These are phyloP conservation scores for Scortechinia acanthostroma DNA, from an alignment of 2,329 filamentous ascomycete species.

Conservation along the genomic window DNA sequence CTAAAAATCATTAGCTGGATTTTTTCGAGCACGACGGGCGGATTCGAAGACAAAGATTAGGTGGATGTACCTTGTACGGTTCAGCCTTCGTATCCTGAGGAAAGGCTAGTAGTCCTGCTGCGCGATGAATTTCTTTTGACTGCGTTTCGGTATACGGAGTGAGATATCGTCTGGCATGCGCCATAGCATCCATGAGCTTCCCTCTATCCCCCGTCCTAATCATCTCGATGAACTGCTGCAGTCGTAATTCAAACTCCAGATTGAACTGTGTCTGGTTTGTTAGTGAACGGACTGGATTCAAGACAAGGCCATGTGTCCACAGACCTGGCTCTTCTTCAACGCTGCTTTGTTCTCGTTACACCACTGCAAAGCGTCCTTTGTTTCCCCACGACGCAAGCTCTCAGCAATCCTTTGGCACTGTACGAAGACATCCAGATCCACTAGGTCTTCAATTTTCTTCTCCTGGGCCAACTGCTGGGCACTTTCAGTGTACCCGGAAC, in stretches of 20 bases:
- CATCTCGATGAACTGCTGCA: slow-evolving; percentile 65
- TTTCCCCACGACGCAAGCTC: slow-evolving; percentile 42
- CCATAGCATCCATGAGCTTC: slow-evolving; percentile 48
- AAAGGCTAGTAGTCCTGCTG: slow-evolving; percentile 54
- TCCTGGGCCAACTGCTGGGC: slow-evolving; percentile 49
- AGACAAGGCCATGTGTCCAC: too few species aligned
- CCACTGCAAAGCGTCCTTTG: slow-evolving; percentile 53
- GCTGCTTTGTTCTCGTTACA: slow-evolving; percentile 58
- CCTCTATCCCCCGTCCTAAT: slow-evolving; percentile 29
- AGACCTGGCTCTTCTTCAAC: slow-evolving; percentile 52
- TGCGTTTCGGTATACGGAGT: slow-evolving; percentile 45
- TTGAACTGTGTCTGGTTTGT: slow-evolving; percentile 29
- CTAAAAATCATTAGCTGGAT: slow-evolving; percentile 21
- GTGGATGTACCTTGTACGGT: slow-evolving; percentile 42
- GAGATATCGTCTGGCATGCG: slow-evolving; percentile 55
- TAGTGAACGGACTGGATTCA: slow-evolving; percentile 3
- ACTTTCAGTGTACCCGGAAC: slow-evolving; percentile 51
- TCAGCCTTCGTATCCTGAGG: slow-evolving; percentile 42
- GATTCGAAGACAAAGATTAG: too few species aligned
- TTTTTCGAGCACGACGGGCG: not conserved
- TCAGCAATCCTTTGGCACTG: slow-evolving; percentile 51
- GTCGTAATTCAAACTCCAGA: slow-evolving; percentile 56
- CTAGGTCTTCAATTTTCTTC: slow-evolving; percentile 49
- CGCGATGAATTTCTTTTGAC: slow-evolving; percentile 39
- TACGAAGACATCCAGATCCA: slow-evolving; percentile 57